These are phyloP conservation scores for Verticillium zaregamsianum DNA, from an alignment of 2,329 filamentous ascomycete genomes.

Conservation along the genomic window DNA sequence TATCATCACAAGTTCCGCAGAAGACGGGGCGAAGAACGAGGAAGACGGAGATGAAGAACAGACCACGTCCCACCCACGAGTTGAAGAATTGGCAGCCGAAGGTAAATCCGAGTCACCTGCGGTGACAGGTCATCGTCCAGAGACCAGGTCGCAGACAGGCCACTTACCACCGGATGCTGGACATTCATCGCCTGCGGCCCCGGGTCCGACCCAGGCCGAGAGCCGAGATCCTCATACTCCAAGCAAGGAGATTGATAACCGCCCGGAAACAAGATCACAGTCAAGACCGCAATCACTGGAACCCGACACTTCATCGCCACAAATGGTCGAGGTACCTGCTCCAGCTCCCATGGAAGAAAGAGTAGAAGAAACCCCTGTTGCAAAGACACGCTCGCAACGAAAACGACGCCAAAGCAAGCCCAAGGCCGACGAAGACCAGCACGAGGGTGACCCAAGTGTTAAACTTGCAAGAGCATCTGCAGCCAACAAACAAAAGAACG, in stretches of 20 bases:
- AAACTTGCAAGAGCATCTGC: constrained; percentile 10
- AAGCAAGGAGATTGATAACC: background rate
- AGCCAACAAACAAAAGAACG: constrained; percentile 12
- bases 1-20: background rate
- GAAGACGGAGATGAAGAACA: background rate
- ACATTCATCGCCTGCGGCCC: background rate
- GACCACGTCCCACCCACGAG: background rate
- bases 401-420: background rate
- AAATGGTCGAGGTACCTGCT: background rate
- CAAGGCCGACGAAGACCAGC: constrained; percentile 13
- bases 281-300: background rate
- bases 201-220: background rate
- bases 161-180: background rate
- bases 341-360: background rate
- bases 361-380: background rate
- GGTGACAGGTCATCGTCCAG: background rate
- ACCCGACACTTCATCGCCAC: background rate
- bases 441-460: constrained; percentile 15
- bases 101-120: background rate
- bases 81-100: background rate
- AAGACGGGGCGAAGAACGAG: background rate
- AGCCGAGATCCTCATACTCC: background rate
- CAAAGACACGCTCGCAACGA: background rate
- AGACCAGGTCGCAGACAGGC: background rate
- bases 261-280: background rate